phyloP scores from a whole-genome alignment of 805 yeast species.

The Lipomyces anomalus region DNA sequence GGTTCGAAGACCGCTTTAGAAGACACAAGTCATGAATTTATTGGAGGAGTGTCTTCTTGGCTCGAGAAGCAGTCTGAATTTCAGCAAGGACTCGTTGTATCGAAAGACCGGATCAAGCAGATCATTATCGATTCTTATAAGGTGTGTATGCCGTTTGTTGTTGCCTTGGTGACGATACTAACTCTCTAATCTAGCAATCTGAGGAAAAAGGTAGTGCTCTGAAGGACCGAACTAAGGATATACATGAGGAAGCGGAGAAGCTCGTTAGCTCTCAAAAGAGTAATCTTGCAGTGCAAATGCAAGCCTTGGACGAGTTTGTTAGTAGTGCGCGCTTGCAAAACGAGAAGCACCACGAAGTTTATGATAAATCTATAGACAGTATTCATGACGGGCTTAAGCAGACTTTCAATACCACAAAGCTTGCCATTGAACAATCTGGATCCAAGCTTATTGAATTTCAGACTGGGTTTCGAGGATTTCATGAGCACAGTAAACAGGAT shows the following conservation, averaged over 20 bases:
- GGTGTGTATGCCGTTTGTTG: too few relatives aligned
- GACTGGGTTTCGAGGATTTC: constrained; percentile 4
- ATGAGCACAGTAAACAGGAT: constrained; percentile 7
- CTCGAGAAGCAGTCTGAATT: constrained; percentile 13
- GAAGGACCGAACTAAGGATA: constrained; percentile 14
- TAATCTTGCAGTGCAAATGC: constrained; percentile 20
- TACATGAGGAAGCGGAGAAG: constrained; percentile 19
- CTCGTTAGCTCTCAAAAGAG: constrained; percentile 19
- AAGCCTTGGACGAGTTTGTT: constrained; percentile 19
- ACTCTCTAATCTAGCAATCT: too few relatives aligned
- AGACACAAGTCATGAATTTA: constrained; percentile 13
- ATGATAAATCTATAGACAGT: constrained; percentile 2
- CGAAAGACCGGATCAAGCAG: constrained; percentile 21
- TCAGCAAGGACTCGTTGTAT: constrained; percentile 12
- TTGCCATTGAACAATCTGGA: constrained; percentile 10
- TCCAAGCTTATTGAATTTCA: constrained; percentile 11
- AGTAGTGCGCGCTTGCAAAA: constrained; percentile 21
- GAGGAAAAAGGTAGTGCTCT: constrained; percentile 16
- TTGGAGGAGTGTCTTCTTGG: constrained; percentile 17
- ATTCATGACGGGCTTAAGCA: constrained; percentile 5
- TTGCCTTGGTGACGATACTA: too few relatives aligned
- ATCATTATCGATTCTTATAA: constrained; percentile 17
- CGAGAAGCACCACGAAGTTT: constrained; percentile 15
- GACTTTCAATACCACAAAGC: constrained; percentile 4
- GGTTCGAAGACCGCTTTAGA: constrained; percentile 6